Conservation (phyloP, 2,329 filamentous ascomycete species). For the Plenodomus lindquistii region DNA sequence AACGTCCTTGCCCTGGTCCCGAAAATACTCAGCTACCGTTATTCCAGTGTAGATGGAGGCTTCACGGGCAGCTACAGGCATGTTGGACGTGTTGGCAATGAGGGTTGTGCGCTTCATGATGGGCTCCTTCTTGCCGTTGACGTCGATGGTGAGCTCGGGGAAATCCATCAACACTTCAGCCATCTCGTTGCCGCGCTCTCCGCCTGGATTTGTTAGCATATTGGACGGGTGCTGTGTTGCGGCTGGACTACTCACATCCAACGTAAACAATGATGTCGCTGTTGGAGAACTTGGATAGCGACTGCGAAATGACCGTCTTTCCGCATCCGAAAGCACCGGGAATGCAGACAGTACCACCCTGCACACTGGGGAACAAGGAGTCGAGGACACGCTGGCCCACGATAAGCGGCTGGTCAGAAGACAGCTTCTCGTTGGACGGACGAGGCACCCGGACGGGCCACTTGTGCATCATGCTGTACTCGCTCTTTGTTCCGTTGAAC, state of each 20-base stretch:
- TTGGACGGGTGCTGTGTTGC: too few relatives aligned
- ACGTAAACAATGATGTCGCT: slow-evolving; percentile 99
- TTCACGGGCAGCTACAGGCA: slow-evolving; percentile 97
- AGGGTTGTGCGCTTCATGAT: slow-evolving; percentile 99
- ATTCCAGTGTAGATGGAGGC: slow-evolving; percentile 98
- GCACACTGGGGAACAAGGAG: slow-evolving; percentile 92
- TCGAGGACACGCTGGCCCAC: slow-evolving; percentile 97
- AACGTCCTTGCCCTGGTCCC: slow-evolving; percentile 94
- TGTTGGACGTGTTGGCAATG: slow-evolving; percentile 99
- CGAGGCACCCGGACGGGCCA: slow-evolving; percentile 98
- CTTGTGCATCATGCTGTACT: slow-evolving; percentile 97
- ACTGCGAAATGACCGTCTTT: slow-evolving; percentile 99
- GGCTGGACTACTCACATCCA: slow-evolving; percentile 53
- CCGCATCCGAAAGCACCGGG: slow-evolving; percentile 98
- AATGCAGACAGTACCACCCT: slow-evolving; percentile 97
- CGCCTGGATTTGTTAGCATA: slow-evolving; percentile 69
- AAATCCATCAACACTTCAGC: slow-evolving; percentile 99
- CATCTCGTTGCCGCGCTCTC: slow-evolving; percentile 99
- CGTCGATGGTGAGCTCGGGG: slow-evolving; percentile 92
- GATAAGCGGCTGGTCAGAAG: slow-evolving; percentile 87
- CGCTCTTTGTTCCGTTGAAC: slow-evolving; percentile 93
- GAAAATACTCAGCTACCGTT: slow-evolving; percentile 93
- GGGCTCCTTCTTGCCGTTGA: slow-evolving; percentile 92
- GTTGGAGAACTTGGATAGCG: slow-evolving; percentile 99
- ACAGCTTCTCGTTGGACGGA: slow-evolving; percentile 88